Base-by-base conservation (phyloP, 192 early-diverging fungal genomes). In the Glomus cerebriforme region DNA sequence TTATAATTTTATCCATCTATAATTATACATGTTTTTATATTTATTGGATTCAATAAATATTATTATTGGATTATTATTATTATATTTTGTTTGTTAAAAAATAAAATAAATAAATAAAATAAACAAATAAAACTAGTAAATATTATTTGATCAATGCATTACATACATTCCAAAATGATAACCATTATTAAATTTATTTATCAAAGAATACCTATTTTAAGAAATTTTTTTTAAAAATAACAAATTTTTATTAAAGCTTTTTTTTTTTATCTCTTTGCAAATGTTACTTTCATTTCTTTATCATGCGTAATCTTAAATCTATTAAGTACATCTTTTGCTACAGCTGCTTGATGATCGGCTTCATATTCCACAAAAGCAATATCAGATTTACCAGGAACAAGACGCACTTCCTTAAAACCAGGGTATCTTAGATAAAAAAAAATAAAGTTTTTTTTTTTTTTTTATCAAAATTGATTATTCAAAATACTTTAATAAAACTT, bases 341-440 rank as follows among this genome's bases (percentile, higher is more conserved):
- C 82, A 27, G 80, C 83, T 6, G 91, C 90, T 76, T 92, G 81
- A 37, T 75, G 80, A 58, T 83, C 87, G 13, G 81, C 83, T 26
- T 88, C 85, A 82, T 86, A 93, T 81, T 93, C 92, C 6, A 92
- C 89, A 83, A 92, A 93, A 2, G 89, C 91, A 58, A 92, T 83
- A 59, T 88, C 91, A 3, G 87, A 71, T 72, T 87, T 91, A 34
- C 88, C 90, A 9, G 92, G 89, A 19, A 93, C 86, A 49, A 92
- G 75, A 45, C 91, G 88, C 7, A 92, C 84, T 79, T 92, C 91
- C 77, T 87, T 90, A 76, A 90, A 92, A 13, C 92, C 92, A 32
- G 83, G 69, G 78, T 86, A 86, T 35, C 85, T 83, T 59, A 70
- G 12, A 43, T 1, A 10, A 43, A 43, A 43, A 43, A n/a, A n/a